These are phyloP conservation scores for Aspergillus campestris DNA, from an alignment of 495 filamentous ascomycete genomes.

Conservation along the genomic window DNA sequence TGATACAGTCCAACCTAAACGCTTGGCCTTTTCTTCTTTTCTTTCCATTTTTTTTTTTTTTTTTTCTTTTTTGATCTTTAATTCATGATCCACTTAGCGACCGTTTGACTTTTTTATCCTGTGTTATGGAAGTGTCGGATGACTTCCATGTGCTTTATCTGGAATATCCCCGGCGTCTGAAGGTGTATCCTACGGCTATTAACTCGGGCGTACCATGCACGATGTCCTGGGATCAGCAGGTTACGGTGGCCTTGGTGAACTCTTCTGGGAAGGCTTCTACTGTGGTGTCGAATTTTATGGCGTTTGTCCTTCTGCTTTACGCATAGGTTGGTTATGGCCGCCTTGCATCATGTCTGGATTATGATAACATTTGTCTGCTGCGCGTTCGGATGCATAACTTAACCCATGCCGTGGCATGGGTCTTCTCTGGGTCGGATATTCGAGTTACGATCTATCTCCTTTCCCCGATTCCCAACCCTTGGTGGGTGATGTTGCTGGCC, in stretches of 20 bases:
- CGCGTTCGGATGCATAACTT: too few relatives aligned
- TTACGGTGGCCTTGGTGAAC: slow-evolving; percentile 15
- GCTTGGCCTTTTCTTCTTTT: slow-evolving; percentile 4
- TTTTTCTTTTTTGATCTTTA: slow-evolving; percentile 9
- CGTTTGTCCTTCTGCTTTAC: slow-evolving; percentile 12
- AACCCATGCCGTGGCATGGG: not conserved
- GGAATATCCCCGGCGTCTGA: slow-evolving; percentile 14
- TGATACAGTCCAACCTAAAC: slow-evolving; percentile 8
- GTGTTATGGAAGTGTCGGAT: slow-evolving; percentile 2
- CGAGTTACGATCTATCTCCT: not conserved
- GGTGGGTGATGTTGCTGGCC: not conserved
- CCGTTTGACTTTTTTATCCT: not conserved
- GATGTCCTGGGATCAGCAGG: slow-evolving; percentile 12
- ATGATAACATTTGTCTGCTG: slow-evolving; percentile 6
- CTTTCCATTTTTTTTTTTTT: slow-evolving; percentile 5
- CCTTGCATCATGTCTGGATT: slow-evolving; percentile 14
- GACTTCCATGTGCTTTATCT: not conserved
- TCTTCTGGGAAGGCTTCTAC: slow-evolving; percentile 8
- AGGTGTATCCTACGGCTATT: slow-evolving; percentile 14
- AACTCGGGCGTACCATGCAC: slow-evolving; percentile 9
- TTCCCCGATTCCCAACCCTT: not conserved
- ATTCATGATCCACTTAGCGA: not conserved
- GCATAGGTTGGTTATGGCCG: slow-evolving; percentile 14
- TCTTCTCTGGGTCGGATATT: not conserved
- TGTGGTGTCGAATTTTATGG: slow-evolving; percentile 13